Conservation (phyloP, 805 yeast species). For the Myxozyma neglecta region DNA sequence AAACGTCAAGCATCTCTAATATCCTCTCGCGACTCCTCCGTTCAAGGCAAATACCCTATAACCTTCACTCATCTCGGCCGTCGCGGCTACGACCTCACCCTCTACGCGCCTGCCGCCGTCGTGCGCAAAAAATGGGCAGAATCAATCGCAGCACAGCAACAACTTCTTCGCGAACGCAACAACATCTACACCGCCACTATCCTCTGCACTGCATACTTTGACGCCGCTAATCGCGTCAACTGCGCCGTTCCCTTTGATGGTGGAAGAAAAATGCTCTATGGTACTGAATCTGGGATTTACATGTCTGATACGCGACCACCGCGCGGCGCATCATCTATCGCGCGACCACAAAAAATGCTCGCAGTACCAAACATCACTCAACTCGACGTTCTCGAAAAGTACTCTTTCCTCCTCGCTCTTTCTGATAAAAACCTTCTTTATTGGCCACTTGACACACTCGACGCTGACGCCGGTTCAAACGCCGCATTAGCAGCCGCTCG, state of each 20-base stretch:
- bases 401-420: slow-evolving; percentile 74
- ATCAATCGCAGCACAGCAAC: slow-evolving; percentile 77
- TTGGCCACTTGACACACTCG: slow-evolving; percentile 69
- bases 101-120: slow-evolving; percentile 45
- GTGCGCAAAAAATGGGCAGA: slow-evolving; percentile 80
- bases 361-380: slow-evolving; percentile 78
- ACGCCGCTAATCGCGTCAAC: slow-evolving; percentile 70
- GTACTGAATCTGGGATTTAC: slow-evolving; percentile 89
- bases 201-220: slow-evolving; percentile 73
- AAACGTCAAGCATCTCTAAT: slow-evolving; percentile 37
- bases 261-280: slow-evolving; percentile 84
- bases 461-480: slow-evolving; percentile 30
- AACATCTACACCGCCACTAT: slow-evolving; percentile 79
- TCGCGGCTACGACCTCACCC: slow-evolving; percentile 48
- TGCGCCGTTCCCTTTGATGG: slow-evolving; percentile 95
- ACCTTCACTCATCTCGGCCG: slow-evolving; percentile 54
- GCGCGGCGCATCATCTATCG: slow-evolving; percentile 39
- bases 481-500: slow-evolving; percentile 50
- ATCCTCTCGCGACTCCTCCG: slow-evolving; percentile 33
- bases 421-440: slow-evolving; percentile 80
- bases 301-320: slow-evolving; percentile 68
- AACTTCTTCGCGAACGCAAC: slow-evolving; percentile 63
- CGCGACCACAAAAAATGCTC: slow-evolving; percentile 67
- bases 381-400: slow-evolving; percentile 87
- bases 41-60: slow-evolving; percentile 44